Conservation (phyloP, 2,329 filamentous ascomycete species). For the Ascochyta rabiei region DNA sequence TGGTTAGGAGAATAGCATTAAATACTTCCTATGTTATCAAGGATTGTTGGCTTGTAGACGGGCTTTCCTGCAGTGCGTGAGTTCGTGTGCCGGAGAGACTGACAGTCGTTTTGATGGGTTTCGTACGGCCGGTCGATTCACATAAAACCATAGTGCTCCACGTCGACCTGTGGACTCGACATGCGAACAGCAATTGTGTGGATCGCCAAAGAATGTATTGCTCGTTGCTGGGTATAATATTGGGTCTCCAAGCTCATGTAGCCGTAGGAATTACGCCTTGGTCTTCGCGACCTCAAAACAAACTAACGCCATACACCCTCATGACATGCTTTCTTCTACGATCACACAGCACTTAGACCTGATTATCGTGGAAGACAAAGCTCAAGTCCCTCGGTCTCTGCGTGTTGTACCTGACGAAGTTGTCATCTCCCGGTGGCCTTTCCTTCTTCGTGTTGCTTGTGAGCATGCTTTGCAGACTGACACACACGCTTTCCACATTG, state of each 20-base stretch:
- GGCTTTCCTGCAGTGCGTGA: too few species aligned
- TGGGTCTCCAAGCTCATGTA: neutral
- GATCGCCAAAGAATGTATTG: neutral
- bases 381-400: slow-evolving; percentile 85
- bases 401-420: slow-evolving; percentile 83
- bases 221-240: slow-evolving; percentile 14
- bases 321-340: slow-evolving; percentile 7
- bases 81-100: too few species aligned
- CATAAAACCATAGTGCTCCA: neutral
- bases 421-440: slow-evolving; percentile 84
- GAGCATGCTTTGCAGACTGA: slow-evolving; percentile 97
- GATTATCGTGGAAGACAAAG: slow-evolving; percentile 93
- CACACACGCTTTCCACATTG: slow-evolving; percentile 94
- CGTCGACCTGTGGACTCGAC: neutral
- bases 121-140: too few species aligned
- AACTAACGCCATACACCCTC: slow-evolving; percentile 1
- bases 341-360: slow-evolving; percentile 42
- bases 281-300: neutral
- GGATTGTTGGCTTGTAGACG: too few species aligned
- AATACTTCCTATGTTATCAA: too few species aligned
- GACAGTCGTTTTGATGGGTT: too few species aligned
- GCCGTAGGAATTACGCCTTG: neutral
- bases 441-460: slow-evolving; percentile 94
- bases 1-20: too few species aligned
- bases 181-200: neutral